phyloP scores from a whole-genome alignment of 1,284 basidiomycete genomes.

The Leccinum subrobustum region DNA sequence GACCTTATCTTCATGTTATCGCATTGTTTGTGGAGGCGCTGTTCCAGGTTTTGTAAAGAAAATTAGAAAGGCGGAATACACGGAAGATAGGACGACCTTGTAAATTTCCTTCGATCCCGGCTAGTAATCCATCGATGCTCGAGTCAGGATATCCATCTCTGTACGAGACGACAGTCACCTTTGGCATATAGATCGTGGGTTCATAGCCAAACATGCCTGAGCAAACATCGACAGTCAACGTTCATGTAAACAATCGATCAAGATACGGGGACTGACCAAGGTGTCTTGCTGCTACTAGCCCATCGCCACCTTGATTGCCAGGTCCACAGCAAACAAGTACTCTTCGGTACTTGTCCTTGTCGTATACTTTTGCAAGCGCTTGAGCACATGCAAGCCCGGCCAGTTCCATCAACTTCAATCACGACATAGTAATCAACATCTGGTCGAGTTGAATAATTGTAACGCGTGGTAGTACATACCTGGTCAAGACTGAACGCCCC shows the following conservation, averaged over 20 bases:
- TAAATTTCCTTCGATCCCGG: conserved; percentile 90
- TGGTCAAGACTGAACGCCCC: conserved; percentile 93
- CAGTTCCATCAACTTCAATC: conserved; percentile 88
- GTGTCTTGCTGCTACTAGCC: conserved; percentile 94
- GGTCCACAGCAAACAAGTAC: conserved; percentile 96
- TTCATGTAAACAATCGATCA: not conserved
- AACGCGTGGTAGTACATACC: conserved; percentile 38
- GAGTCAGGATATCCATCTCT: conserved; percentile 1
- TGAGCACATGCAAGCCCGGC: conserved; percentile 97
- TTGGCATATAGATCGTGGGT: conserved; percentile 88
- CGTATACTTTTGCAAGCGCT: conserved; percentile 77
- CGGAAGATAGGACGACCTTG: conserved; percentile 42
- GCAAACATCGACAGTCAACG: not conserved
- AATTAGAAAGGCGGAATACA: not conserved
- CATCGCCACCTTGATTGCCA: conserved; percentile 97
- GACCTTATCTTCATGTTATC: conserved; percentile 81
- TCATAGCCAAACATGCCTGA: conserved; percentile 86
- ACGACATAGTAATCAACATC: conserved; percentile 4
- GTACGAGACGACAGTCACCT: conserved; percentile 48
- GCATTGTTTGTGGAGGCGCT: conserved; percentile 86
- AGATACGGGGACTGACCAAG: conserved; percentile 52
- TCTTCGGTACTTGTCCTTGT: conserved; percentile 59
- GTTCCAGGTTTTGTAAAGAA: not conserved
- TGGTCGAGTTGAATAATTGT: not conserved
- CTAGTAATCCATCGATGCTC: conserved; percentile 36